Conservation (phyloP, 2,329 filamentous ascomycete genomes). For the Aquanectria penicillioides region DNA sequence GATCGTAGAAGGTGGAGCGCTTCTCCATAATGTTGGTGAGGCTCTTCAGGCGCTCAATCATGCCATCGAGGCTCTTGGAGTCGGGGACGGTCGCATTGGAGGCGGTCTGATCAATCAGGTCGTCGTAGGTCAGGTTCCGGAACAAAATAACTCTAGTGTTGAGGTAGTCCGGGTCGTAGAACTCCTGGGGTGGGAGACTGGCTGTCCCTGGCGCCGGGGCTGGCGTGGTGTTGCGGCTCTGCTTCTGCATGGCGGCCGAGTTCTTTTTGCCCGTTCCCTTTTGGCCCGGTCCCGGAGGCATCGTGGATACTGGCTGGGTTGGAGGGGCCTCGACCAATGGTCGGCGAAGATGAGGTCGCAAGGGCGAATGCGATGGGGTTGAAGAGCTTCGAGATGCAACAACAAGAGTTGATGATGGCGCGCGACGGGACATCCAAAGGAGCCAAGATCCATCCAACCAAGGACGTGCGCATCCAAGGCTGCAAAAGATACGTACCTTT, state of each 20-base stretch:
- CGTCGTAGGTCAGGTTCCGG: constrained; percentile 72
- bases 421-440: constrained; percentile 6
- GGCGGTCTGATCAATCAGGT: constrained; percentile 72
- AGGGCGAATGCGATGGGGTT: constrained; percentile 15
- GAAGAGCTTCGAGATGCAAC: constrained; percentile 19
- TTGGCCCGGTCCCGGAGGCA: constrained; percentile 68
- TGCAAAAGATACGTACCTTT: constrained; percentile 12
- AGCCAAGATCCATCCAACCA: not conserved
- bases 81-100: constrained; percentile 68
- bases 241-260: constrained; percentile 69
- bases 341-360: constrained; percentile 10
- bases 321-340: constrained; percentile 2
- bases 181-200: constrained; percentile 64
- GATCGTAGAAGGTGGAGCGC: constrained; percentile 74
- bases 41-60: constrained; percentile 71
- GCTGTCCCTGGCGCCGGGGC: constrained; percentile 53
- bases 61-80: constrained; percentile 70
- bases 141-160: constrained; percentile 69
- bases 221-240: constrained; percentile 83
- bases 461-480: constrained; percentile 12
- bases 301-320: constrained; percentile 41
- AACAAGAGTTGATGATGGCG: constrained; percentile 17
- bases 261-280: constrained; percentile 74
- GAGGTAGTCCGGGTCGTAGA: constrained; percentile 72
- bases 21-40: constrained; percentile 74